Conservation (phyloP, 2,329 filamentous ascomycete genomes). For the Trichoderma harzianum region DNA sequence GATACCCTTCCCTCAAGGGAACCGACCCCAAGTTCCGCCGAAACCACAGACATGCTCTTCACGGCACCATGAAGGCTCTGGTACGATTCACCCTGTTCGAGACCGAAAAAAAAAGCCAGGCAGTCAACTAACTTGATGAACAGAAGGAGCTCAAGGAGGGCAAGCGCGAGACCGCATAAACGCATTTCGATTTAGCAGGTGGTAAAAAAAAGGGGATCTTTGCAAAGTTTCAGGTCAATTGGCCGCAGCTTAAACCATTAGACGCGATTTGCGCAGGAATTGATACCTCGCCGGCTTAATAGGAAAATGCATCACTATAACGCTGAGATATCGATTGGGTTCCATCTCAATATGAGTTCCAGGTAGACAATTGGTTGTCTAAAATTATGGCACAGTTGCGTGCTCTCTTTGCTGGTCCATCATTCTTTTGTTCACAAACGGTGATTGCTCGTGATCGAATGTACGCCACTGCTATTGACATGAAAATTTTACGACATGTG, state of each 20-base stretch:
- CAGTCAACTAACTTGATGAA: slow-evolving; percentile 33
- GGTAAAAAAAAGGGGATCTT: neutral
- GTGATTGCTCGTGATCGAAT: neutral
- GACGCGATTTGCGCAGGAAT: slow-evolving; percentile 15
- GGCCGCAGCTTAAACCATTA: slow-evolving; percentile 10
- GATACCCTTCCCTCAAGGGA: slow-evolving; percentile 98
- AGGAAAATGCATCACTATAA: slow-evolving; percentile 16
- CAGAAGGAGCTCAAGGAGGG: slow-evolving; percentile 98
- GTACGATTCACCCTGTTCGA: slow-evolving; percentile 55
- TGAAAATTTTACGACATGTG: neutral
- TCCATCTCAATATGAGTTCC: slow-evolving; percentile 7
- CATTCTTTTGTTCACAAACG: neutral
- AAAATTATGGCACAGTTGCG: neutral
- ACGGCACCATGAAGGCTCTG: slow-evolving; percentile 97
- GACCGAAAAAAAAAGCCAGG: neutral
- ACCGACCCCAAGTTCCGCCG: slow-evolving; percentile 99
- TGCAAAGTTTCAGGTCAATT: slow-evolving; percentile 2
- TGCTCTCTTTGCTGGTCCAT: neutral
- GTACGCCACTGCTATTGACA: neutral
- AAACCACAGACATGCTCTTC: slow-evolving; percentile 99
- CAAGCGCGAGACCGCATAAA: slow-evolving; percentile 81
- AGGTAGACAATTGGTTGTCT: neutral
- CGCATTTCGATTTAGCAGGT: neutral
- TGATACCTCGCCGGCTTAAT: slow-evolving; percentile 6
- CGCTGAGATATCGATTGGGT: slow-evolving; percentile 11